Evolutionary conservation across 331 rosid genomes (phyloP), one percentile per base, ranked within the genome.

Genomic region (Dryas integrifolia): DNA sequence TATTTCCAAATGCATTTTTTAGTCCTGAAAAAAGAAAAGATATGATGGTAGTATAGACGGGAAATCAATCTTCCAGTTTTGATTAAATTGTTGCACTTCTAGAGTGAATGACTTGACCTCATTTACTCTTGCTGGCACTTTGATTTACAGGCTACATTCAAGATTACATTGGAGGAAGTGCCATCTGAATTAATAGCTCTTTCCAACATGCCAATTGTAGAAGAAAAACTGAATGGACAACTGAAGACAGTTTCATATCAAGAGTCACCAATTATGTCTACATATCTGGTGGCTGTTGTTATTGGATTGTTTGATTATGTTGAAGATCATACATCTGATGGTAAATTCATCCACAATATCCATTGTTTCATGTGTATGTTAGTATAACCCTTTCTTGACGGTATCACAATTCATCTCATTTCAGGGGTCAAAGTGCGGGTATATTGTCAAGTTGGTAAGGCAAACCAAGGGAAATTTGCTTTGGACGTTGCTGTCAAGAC

Each of bases 201-300:
- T 61, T 93, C 98, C 76, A 93, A 93, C 88, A 89, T 93, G 98
- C 97, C 94, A 39, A 15, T 93, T 65, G 39, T 65, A 50, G 91
- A 85, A 76, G 98, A 90, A 82, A 89, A 78, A 81, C 75, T 75
- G 51, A 67, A 76, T 16, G 90, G 94, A 47, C 59, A 70, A 69
- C 65, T 85, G 48, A 93, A 87, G 84, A 89, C 85, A 44, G 89
- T 93, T 78, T 79, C 89, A 6, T 93, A 79, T 76, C 81, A 79
- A 65, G 97, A 93, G 82, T 83, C 98, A 53, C 97, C 98, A 46
- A 84, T 87, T 55, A 93, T 93, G 98, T 93, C 98, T 58, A 93
- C 98, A 13, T 93, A 93, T 80, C 81, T 93, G 81, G 98, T 93
- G 81, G 98, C 97, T 1, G 82, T 93, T 58, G 98, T 91, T 70